Evolutionary conservation across 2,329 filamentous ascomycete genomes (phyloP), one percentile per base, ranked within the genome.

Genomic region (Colletotrichum tabaci): DNA sequence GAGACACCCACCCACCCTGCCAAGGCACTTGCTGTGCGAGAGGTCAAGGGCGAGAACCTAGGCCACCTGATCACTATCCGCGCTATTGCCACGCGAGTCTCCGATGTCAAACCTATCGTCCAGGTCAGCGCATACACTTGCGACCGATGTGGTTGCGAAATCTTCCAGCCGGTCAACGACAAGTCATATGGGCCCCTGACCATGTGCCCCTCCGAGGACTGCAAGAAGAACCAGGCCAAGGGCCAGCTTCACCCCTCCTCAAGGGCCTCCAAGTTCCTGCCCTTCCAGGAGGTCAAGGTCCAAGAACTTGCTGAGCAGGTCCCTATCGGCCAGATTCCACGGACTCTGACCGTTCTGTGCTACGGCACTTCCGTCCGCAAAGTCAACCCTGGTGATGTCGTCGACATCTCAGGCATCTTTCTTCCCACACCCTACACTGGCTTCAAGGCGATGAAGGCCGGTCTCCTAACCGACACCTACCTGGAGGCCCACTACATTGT

Each of bases 271-370:
- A 99, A 98, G 79, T 99, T 98, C 79, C 85, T 98, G 78, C 95
- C 96, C 4, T 99, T 99, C 86, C 96, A 99, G 82, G 96, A 99
- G 82, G 91, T 98, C 83, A 98, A 98, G 85, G 95, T 99, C 67
- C 96, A 99, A 83, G 96, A 99, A 81, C 94, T 98, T 91, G 95
- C 96, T n/a, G 96, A 99, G 80, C 96, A 99, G 82, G 96, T 99
- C 0, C 96, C 96, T 9, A 97, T 99, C 74, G 96, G 96, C 61
- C 96, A 99, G 80, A 99, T 99, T 77, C 96, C 96, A 42, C 91
- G 96, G 71, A 94, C 94, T 68, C 85, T 99, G 74, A 98, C 96
- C 0, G 86, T 99, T 26, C 90, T 97, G 77, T 98, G 95, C 82
- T 93, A 97, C 79, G 96, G 96, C 72, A 93, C 91, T 72, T 87